Percentiles rank a stretch among this genome's conserved stretches.
Conservation (phyloP, 1,284 basidiomycete genomes). For the Coniferiporia weirii region DNA sequence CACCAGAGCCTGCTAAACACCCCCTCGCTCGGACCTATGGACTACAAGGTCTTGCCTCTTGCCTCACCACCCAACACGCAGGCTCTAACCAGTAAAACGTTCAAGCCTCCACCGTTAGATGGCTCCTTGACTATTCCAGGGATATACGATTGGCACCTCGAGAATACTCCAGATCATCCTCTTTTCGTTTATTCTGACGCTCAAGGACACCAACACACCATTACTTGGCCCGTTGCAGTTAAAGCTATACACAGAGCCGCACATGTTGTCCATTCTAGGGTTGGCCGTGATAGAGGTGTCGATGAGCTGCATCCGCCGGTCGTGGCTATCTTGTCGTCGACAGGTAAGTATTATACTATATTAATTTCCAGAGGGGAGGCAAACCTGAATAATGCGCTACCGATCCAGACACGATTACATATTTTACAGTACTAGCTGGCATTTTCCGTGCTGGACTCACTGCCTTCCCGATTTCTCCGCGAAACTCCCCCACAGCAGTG, state of each 20-base stretch:
- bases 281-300: background rate
- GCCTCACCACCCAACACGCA: background rate
- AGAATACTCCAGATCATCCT: slow-evolving; percentile 30
- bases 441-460: slow-evolving; percentile 29
- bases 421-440: slow-evolving; percentile 25
- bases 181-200: slow-evolving; percentile 30
- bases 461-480: slow-evolving; percentile 29
- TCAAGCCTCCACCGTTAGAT: slow-evolving; percentile 31
- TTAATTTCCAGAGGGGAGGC: background rate
- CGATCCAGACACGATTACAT: slow-evolving; percentile 29
- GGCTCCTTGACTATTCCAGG: slow-evolving; percentile 32
- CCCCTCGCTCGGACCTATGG: background rate
- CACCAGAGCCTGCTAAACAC: background rate
- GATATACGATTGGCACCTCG: slow-evolving; percentile 32
- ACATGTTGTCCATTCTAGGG: background rate
- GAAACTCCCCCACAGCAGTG: slow-evolving; percentile 29
- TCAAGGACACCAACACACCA: slow-evolving; percentile 20
- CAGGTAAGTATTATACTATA: slow-evolving; percentile 20
- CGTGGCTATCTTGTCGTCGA: slow-evolving; percentile 22
- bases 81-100: slow-evolving; percentile 15
- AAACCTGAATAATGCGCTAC: background rate
- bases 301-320: slow-evolving; percentile 10
- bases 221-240: slow-evolving; percentile 28
- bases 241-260: slow-evolving; percentile 23
- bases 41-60: background rate